A percentile compares a stretch with the other conserved stretches of the same genome.
phyloP scores from a whole-genome alignment of 331 rosid species.

The Rosa hybrid region DNA sequence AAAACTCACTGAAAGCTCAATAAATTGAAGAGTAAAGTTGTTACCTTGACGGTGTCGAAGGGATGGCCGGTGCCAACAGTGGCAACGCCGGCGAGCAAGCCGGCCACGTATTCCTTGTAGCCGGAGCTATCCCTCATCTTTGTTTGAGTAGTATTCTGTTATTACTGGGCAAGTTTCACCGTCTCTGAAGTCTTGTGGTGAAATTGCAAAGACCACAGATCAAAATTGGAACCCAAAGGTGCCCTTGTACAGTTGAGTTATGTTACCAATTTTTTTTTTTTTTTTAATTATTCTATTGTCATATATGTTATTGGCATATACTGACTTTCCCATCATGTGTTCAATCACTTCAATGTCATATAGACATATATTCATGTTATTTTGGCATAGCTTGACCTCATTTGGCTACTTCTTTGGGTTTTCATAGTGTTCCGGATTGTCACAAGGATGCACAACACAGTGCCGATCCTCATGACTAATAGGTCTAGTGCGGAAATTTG shows the following conservation, averaged over 20 bases:
- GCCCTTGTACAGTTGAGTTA: too few species aligned
- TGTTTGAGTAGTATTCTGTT: not conserved
- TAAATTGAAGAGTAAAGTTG: not conserved
- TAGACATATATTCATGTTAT: not conserved
- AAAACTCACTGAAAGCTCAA: not conserved
- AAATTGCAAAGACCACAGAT: not conserved
- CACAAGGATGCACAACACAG: not conserved
- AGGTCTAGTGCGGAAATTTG: too few species aligned
- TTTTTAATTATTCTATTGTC: too few species aligned
- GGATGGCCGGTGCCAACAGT: conserved; percentile 88
- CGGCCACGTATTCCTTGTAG: conserved; percentile 82
- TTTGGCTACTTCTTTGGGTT: not conserved
- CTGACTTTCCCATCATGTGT: not conserved
- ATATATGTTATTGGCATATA: too few species aligned
- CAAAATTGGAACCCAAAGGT: not conserved
- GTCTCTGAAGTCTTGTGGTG: not conserved
- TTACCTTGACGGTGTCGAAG: conserved; percentile 93
- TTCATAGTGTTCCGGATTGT: not conserved
- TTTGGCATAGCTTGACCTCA: not conserved
- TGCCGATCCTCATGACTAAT: too few species aligned
- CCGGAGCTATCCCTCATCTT: conserved; percentile 54
- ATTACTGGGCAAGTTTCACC: conserved; percentile 4
- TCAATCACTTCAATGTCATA: not conserved
- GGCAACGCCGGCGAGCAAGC: conserved; percentile 83
- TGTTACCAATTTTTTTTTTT: too few species aligned